phyloP scores from a whole-genome alignment of 2,329 filamentous ascomycete genomes.

The Lecanicillium sp. region DNA sequence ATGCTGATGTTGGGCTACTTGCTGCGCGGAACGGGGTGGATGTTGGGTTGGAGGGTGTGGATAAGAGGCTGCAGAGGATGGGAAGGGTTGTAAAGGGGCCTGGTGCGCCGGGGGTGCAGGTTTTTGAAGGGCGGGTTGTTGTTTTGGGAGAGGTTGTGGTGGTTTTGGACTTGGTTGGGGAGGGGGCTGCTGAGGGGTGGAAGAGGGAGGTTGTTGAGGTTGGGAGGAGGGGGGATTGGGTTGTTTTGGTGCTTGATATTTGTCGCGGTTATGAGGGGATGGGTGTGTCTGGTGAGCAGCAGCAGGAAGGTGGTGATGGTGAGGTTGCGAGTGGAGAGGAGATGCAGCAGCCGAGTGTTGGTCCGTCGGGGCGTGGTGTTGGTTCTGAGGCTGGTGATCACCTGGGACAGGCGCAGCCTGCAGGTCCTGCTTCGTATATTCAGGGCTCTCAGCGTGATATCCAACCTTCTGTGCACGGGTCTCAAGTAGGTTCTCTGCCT shows the following conservation, averaged over 20 bases:
- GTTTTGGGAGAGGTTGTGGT: conserved; percentile 18
- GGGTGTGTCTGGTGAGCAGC: neutral
- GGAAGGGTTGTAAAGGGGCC: conserved; percentile 6
- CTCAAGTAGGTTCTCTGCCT: too few species aligned
- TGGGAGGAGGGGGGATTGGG: conserved; percentile 5
- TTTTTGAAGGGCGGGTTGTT: conserved; percentile 4
- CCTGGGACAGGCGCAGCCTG: neutral
- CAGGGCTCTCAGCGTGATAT: too few species aligned
- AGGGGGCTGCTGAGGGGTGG: conserved; percentile 16
- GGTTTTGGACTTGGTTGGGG: conserved; percentile 19
- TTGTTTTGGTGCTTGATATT: conserved; percentile 3
- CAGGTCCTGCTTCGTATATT: neutral
- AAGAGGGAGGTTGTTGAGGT: conserved; percentile 11
- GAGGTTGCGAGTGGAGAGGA: neutral
- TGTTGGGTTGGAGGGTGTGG: neutral
- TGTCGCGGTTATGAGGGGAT: neutral
- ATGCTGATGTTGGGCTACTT: neutral
- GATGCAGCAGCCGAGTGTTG: neutral
- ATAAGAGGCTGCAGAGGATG: neutral
- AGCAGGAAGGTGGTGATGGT: neutral
- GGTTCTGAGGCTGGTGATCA: neutral
- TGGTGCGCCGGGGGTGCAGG: conserved; percentile 3
- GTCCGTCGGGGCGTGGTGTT: neutral
- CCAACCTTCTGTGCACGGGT: too few species aligned
- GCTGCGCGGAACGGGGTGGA: conserved; percentile 3